These are phyloP conservation scores for Asparagopsis taxiformis DNA, from an alignment of 31 red algal species.

Conservation along the genomic window DNA sequence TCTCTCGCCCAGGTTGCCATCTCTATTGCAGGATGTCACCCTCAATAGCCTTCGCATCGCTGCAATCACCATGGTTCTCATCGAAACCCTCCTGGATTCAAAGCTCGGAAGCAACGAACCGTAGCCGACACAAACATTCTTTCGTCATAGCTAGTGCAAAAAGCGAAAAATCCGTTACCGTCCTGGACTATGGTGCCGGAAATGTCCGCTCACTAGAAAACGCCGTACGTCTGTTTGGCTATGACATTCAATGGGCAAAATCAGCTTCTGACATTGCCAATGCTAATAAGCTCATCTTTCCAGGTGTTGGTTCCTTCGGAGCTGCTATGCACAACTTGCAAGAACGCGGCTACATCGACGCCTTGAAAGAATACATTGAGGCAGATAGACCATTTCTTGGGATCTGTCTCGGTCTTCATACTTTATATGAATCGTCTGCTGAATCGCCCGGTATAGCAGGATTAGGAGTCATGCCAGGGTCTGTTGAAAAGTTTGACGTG, in stretches of 20 bases:
- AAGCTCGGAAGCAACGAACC: no score
- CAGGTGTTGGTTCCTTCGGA: slow-evolving; percentile 85
- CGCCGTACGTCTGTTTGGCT: slow-evolving; percentile 55
- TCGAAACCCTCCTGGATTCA: no score
- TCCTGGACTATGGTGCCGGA: slow-evolving; percentile 88
- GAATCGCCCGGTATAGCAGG: slow-evolving; percentile 58
- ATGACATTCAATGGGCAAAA: slow-evolving; percentile 30
- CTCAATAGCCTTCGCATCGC: no score
- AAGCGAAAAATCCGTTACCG: no score
- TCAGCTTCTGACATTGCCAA: slow-evolving; percentile 36
- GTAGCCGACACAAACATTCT: no score
- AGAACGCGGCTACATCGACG: slow-evolving; percentile 27
- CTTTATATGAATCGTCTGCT: slow-evolving; percentile 63
- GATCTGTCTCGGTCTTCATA: slow-evolving; percentile 87
- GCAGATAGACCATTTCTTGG: slow-evolving; percentile 72
- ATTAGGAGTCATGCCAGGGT: slow-evolving; percentile 60
- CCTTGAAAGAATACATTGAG: slow-evolving; percentile 36
- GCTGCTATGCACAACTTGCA: slow-evolving; percentile 72
- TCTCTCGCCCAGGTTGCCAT: no score
- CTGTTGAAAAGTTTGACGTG: slow-evolving; percentile 48
- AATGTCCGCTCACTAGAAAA: slow-evolving; percentile 85
- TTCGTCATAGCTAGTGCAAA: no score
- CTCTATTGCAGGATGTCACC: no score
- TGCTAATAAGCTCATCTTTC: slow-evolving; percentile 69
- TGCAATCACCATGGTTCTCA: no score